A percentile compares a stretch with the other conserved stretches of the same genome.
Conservation (phyloP, 805 yeast genomes). For the Peterozyma toletana region DNA sequence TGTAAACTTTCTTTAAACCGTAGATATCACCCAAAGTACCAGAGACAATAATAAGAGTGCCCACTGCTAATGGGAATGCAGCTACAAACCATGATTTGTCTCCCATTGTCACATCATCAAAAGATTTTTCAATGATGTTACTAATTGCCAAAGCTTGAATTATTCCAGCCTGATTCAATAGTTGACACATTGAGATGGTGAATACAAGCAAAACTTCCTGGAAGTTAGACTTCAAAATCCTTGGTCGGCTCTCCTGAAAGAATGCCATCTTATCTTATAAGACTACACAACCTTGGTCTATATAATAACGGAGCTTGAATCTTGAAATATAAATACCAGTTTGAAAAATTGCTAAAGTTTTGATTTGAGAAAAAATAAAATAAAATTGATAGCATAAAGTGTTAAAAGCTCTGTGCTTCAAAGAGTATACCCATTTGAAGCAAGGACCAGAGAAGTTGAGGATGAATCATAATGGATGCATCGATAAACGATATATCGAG, state of each 20-base stretch:
- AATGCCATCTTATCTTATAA: no score
- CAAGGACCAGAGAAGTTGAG: no score
- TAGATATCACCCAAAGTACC: slow-evolving; percentile 70
- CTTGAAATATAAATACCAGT: no score
- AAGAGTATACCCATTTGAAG: no score
- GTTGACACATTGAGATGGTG: slow-evolving; percentile 15
- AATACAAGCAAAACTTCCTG: background rate
- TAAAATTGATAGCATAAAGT: no score
- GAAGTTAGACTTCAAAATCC: background rate
- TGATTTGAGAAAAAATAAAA: no score
- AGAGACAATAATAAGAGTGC: slow-evolving; percentile 61
- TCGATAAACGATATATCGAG: background rate
- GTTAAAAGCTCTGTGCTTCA: no score
- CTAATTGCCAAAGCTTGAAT: slow-evolving; percentile 22
- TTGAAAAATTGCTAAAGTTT: no score
- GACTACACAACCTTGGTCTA: no score
- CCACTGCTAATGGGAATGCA: slow-evolving; percentile 62
- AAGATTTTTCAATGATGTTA: slow-evolving; percentile 20
- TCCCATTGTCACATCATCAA: slow-evolving; percentile 19
- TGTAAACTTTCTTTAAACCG: slow-evolving; percentile 50
- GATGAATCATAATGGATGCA: no score
- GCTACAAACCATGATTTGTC: slow-evolving; percentile 63
- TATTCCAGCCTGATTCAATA: slow-evolving; percentile 30
- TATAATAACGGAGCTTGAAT: no score
- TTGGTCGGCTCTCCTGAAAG: background rate